Percentiles rank a stretch among this genome's conserved stretches.
Conservation (phyloP, 1,284 basidiomycete species). For the Malassezia pachydermatis region DNA sequence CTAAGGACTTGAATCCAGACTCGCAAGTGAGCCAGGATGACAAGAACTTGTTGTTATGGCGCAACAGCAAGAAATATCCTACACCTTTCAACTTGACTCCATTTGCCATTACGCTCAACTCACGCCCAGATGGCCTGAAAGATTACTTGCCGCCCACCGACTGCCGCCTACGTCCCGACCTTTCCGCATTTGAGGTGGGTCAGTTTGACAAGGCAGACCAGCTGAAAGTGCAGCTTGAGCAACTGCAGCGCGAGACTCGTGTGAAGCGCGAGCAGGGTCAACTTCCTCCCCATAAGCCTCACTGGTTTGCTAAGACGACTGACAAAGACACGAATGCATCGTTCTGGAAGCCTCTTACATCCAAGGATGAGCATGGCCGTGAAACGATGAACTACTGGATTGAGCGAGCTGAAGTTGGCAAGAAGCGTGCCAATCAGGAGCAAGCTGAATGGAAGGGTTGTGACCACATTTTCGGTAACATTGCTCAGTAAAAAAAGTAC, state of each 20-base stretch:
- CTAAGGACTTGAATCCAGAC: slow-evolving; percentile 66
- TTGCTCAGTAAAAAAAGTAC: background rate
- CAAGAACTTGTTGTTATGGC: slow-evolving; percentile 66
- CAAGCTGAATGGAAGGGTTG: slow-evolving; percentile 20
- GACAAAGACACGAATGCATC: slow-evolving; percentile 37
- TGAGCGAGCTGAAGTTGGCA: slow-evolving; percentile 24
- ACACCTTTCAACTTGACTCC: slow-evolving; percentile 67
- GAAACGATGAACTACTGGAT: slow-evolving; percentile 33
- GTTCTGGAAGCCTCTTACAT: slow-evolving; percentile 30
- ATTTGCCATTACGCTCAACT: slow-evolving; percentile 85
- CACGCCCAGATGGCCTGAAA: slow-evolving; percentile 60
- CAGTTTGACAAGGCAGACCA: slow-evolving; percentile 78
- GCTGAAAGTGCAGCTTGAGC: slow-evolving; percentile 76
- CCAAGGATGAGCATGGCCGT: slow-evolving; percentile 1
- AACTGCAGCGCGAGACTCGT: slow-evolving; percentile 70
- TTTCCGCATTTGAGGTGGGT: slow-evolving; percentile 88
- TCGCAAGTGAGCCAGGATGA: slow-evolving; percentile 36
- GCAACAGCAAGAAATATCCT: slow-evolving; percentile 64
- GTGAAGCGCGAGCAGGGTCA: slow-evolving; percentile 67
- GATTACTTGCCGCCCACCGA: slow-evolving; percentile 79
- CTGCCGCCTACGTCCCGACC: slow-evolving; percentile 83
- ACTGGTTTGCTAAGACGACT: slow-evolving; percentile 50
- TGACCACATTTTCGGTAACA: slow-evolving; percentile 15
- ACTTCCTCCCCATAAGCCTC: slow-evolving; percentile 63
- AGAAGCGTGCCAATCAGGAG: slow-evolving; percentile 15